Conservation (phyloP, 306 rosid species). For the Begonia peltatifolia region DNA sequence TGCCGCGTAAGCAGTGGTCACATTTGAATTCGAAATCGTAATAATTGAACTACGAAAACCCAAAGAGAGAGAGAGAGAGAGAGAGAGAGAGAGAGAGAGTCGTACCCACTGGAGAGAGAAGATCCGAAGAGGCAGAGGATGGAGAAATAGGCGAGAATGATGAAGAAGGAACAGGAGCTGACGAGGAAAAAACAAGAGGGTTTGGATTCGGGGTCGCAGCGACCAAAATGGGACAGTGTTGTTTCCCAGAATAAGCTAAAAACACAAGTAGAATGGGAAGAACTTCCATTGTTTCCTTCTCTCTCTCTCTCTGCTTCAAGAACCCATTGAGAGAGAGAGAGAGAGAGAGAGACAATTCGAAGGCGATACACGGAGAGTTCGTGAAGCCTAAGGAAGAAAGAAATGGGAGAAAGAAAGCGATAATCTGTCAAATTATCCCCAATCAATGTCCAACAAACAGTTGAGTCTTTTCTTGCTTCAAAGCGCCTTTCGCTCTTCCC, state of each 20-base stretch:
- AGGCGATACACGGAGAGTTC: no score
- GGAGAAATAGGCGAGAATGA: no score
- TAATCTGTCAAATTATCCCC: no score
- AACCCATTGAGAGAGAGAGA: no score
- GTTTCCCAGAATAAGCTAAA: background rate
- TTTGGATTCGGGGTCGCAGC: constrained; percentile 19
- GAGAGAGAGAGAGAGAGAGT: constrained; percentile 10
- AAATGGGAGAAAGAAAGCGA: no score
- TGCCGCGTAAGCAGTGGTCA: background rate
- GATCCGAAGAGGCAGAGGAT: constrained; percentile 38
- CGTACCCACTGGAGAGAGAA: constrained; percentile 44
- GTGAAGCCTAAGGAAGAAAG: no score
- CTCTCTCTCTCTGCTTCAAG: no score
- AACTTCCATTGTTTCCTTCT: background rate
- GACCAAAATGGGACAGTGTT: constrained; percentile 20
- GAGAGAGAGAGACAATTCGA: no score
- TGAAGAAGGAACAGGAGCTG: constrained; percentile 25
- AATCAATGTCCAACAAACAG: no score
- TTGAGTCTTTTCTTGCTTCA: no score
- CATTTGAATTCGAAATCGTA: constrained; percentile 7
- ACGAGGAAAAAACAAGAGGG: constrained; percentile 20
- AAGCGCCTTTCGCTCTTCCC: no score
- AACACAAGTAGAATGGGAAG: background rate
- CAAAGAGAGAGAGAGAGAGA: constrained; percentile 5
- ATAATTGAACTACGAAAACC: background rate